Conservation (phyloP, 331 rosid genomes). For the Arachis monticola region DNA sequence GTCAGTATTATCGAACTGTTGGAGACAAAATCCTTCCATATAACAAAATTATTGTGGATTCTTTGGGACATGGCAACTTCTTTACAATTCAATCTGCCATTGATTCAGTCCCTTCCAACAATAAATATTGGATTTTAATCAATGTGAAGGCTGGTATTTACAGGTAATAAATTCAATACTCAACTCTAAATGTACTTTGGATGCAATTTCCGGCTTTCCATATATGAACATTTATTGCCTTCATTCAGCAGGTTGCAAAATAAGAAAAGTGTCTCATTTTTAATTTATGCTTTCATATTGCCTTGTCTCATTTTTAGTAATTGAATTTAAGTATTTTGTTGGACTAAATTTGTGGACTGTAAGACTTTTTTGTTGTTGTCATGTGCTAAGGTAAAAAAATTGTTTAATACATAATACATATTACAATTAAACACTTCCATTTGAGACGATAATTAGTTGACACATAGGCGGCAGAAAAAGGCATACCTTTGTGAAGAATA, state of each 20-base stretch:
- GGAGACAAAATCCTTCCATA: constrained; percentile 40
- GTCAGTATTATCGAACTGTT: constrained; percentile 37
- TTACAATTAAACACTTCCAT: background rate
- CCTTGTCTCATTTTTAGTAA: background rate
- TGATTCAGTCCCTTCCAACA: constrained; percentile 64
- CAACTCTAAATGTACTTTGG: constrained; percentile 67
- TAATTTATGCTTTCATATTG: constrained; percentile 14
- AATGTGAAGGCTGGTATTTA: constrained; percentile 63
- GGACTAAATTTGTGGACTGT: no score
- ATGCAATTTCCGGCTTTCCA: constrained; percentile 76
- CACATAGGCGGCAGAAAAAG: constrained; percentile 16
- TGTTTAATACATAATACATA: no score
- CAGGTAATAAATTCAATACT: constrained; percentile 46
- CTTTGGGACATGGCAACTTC: constrained; percentile 62
- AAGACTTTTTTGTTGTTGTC: no score
- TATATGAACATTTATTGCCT: constrained; percentile 66
- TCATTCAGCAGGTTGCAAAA: constrained; percentile 9
- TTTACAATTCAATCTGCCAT: constrained; percentile 78
- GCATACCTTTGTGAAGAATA: constrained; percentile 79
- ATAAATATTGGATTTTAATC: constrained; percentile 67
- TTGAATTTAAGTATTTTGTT: no score
- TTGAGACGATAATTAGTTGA: constrained; percentile 18
- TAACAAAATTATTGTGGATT: constrained; percentile 50
- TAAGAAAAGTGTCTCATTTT: constrained; percentile 34
- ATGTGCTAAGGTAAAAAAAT: no score